Evolutionary conservation across 2,329 filamentous ascomycete genomes (phyloP), one percentile per base, ranked within the genome.

Genomic region (Calonectria pauciramosa): DNA sequence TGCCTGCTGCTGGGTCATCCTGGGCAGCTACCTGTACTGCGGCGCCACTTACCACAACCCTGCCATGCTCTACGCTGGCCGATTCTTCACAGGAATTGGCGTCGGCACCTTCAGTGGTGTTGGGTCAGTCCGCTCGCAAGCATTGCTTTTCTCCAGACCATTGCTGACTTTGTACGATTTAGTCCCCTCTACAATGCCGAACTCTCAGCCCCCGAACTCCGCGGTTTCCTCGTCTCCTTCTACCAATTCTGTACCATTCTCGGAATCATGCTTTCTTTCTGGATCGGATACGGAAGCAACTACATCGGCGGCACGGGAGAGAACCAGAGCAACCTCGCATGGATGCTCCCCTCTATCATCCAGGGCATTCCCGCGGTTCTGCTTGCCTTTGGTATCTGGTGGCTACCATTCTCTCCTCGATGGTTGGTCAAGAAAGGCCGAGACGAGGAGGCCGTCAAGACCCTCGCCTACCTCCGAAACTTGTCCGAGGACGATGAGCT

Each of bases 351-450:
- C 0, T 86, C 87, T 1, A 85, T 86, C 26, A 84, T 89, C 16
- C 87, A 89, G 76, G 84, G 86, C 0, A 82, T 88, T 1, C 83
- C 86, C 0, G 86, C 86, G 5, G 79, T 78, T 3, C 70, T 95
- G 6, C 89, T 96, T 0, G 91, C 93, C 32, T 81, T 90, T 10
- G 94, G 94, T 44, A 95, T 96, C 89, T 83, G 94, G 66, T 95
- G 94, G 85, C 94, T 96, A 92, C 94, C 94, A 0, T 96, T 94
- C 83, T 94, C 91, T 0, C 94, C 94, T 0, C 89, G 94, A 74
- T 96, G 94, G 94, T 89, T 96, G 2, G 87, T 94, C 51, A 92
- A 95, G 83, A 92, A 94, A 80, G 88, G 88, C 71, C 92, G 94
- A 14, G 93, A 96, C 78, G 88, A 89, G 0, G 94, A 96, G 83